These are phyloP conservation scores for Perkinsus olseni DNA, from an alignment of 169 alveolate species.

Conservation along the genomic window DNA sequence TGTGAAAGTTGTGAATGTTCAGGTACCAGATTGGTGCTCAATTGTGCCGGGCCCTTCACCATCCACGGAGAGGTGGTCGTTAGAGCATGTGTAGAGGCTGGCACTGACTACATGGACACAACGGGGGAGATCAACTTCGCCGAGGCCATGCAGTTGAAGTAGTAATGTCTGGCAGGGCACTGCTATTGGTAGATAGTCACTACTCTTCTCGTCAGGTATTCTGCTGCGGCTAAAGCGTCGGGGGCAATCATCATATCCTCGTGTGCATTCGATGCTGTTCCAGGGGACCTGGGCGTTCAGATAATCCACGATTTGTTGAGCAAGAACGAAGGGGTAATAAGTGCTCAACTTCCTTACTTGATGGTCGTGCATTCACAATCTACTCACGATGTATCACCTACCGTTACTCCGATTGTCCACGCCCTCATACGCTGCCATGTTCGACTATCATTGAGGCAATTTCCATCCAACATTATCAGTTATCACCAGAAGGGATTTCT, in stretches of 20 bases:
- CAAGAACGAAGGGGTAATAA: neutral
- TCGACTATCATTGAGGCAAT: too few species aligned
- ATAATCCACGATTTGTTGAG: neutral
- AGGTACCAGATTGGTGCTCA: neutral
- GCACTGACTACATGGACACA: neutral
- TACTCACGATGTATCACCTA: too few species aligned
- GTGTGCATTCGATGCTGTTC: neutral
- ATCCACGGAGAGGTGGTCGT: neutral
- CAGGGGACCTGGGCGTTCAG: neutral
- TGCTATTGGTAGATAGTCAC: neutral
- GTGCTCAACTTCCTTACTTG: too few species aligned
- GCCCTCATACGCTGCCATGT: too few species aligned
- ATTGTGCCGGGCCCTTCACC: neutral
- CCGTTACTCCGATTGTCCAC: too few species aligned
- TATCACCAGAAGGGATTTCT: too few species aligned
- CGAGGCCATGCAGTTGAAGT: neutral
- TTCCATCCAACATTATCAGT: too few species aligned
- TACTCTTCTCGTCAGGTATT: neutral
- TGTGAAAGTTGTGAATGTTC: too few species aligned
- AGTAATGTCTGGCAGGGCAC: neutral
- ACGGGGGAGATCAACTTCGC: neutral
- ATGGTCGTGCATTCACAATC: too few species aligned
- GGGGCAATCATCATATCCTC: neutral
- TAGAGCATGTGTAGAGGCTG: neutral
- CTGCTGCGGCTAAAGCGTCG: neutral